Evolutionary conservation across 1,139 yeast genomes (phyloP).

Genomic region (Taiozyma sp.): DNA sequence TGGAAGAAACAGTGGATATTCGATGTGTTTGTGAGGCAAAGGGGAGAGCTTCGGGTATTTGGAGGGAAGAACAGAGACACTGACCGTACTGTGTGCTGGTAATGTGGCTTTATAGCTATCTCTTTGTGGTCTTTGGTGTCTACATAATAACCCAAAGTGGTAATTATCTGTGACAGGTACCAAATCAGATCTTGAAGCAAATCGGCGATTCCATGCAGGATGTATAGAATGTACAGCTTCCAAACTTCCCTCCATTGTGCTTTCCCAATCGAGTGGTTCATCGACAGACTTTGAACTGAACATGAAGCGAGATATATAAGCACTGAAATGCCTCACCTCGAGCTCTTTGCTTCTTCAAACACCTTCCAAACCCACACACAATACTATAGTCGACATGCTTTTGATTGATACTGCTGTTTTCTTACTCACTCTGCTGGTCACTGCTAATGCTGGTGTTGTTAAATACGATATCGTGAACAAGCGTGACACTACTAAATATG

Average conservation of each 20-base stretch:
- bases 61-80: not conserved
- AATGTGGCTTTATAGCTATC: not conserved
- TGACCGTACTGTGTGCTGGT: not conserved
- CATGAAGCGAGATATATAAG: not conserved
- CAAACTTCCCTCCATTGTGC: not conserved
- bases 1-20: not conserved
- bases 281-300: not conserved
- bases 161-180: not conserved
- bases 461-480: not conserved
- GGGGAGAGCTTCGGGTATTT: not conserved
- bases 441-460: slow-evolving; percentile 5
- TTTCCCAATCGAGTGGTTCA: not conserved
- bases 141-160: not conserved
- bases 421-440: not conserved
- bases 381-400: not conserved
- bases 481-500: slow-evolving; percentile 1
- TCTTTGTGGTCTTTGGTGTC: not conserved
- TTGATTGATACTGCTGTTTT: not conserved
- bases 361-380: not conserved
- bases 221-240: not conserved
- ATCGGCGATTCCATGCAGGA: not conserved
- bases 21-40: not conserved
- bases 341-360: not conserved
- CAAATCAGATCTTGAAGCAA: not conserved
- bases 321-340: not conserved